A percentile compares a stretch with the other conserved stretches of the same genome.
Evolutionary conservation across 352 stramenopile species (phyloP).

Genomic region (Pythium sukuiense): DNA sequence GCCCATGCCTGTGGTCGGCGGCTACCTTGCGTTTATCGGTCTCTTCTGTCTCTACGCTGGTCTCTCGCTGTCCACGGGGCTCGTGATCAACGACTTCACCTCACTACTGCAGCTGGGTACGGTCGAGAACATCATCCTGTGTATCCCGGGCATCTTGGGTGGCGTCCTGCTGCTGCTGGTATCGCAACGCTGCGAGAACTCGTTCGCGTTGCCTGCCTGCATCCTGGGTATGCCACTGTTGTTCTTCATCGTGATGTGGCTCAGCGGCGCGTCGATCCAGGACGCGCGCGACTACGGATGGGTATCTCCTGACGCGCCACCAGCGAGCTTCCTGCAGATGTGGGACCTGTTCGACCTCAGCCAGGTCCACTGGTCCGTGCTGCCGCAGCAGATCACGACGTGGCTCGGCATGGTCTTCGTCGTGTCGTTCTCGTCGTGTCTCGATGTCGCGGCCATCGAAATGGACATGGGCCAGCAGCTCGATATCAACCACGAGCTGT

Average conservation of each 20-base stretch:
- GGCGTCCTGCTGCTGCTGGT: slow-evolving; percentile 85
- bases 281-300: slow-evolving; percentile 91
- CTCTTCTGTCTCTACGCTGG: slow-evolving; percentile 95
- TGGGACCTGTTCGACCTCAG: slow-evolving; percentile 91
- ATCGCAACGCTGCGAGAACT: slow-evolving; percentile 77
- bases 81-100: slow-evolving; percentile 86
- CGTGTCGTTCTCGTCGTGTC: slow-evolving; percentile 95
- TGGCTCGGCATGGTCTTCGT: slow-evolving; percentile 97
- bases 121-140: slow-evolving; percentile 74
- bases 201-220: slow-evolving; percentile 65
- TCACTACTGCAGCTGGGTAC: slow-evolving; percentile 78
- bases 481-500: slow-evolving; percentile 94
- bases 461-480: slow-evolving; percentile 95
- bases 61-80: slow-evolving; percentile 89
- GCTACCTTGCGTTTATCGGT: slow-evolving; percentile 98
- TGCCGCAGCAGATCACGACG: slow-evolving; percentile 91
- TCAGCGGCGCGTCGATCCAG: slow-evolving; percentile 81
- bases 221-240: slow-evolving; percentile 88
- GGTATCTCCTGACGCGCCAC: slow-evolving; percentile 77
- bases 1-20: slow-evolving; percentile 96
- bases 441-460: slow-evolving; percentile 98
- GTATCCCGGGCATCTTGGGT: slow-evolving; percentile 79
- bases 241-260: slow-evolving; percentile 90
- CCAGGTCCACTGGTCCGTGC: slow-evolving; percentile 87
- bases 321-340: slow-evolving; percentile 64